phyloP scores from a whole-genome alignment of 169 alveolate species.

The Miamiensis avidus region DNA sequence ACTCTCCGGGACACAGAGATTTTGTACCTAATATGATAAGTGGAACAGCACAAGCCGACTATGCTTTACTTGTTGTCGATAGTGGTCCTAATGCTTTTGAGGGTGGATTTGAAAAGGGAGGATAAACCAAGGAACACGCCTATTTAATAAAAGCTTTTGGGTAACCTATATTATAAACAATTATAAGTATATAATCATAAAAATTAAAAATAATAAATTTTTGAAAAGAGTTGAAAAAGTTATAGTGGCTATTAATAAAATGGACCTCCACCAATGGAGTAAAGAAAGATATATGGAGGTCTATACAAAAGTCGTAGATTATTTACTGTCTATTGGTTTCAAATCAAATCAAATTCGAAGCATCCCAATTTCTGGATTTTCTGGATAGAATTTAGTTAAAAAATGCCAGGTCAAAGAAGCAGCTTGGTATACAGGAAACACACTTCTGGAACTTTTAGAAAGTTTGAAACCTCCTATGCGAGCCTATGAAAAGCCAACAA shows the following conservation, averaged over 20 bases:
- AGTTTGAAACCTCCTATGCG: constrained; percentile 48
- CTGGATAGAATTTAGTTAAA: constrained; percentile 59
- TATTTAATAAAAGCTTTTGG: constrained; percentile 69
- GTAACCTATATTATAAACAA: neutral
- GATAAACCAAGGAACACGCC: constrained; percentile 75
- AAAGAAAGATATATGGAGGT: constrained; percentile 58
- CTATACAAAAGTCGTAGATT: constrained; percentile 9
- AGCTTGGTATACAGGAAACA: constrained; percentile 63
- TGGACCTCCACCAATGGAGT: constrained; percentile 73
- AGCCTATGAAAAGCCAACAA: constrained; percentile 51
- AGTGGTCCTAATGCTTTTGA: constrained; percentile 56
- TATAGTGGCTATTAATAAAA: constrained; percentile 71
- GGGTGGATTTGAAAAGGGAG: constrained; percentile 69
- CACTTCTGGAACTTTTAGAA: constrained; percentile 59
- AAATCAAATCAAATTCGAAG: constrained; percentile 43
- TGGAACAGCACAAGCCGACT: constrained; percentile 80
- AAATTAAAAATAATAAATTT: too few species aligned
- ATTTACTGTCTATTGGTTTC: constrained; percentile 50
- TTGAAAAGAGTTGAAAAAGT: constrained; percentile 60
- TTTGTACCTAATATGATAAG: constrained; percentile 77
- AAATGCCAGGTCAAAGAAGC: constrained; percentile 40
- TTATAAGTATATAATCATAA: too few species aligned
- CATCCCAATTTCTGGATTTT: constrained; percentile 72
- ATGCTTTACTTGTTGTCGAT: constrained; percentile 72
- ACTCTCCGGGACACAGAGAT: constrained; percentile 85